Base-by-base conservation (phyloP, 208 protist genomes). In the Phytomonas sp. region DNA sequence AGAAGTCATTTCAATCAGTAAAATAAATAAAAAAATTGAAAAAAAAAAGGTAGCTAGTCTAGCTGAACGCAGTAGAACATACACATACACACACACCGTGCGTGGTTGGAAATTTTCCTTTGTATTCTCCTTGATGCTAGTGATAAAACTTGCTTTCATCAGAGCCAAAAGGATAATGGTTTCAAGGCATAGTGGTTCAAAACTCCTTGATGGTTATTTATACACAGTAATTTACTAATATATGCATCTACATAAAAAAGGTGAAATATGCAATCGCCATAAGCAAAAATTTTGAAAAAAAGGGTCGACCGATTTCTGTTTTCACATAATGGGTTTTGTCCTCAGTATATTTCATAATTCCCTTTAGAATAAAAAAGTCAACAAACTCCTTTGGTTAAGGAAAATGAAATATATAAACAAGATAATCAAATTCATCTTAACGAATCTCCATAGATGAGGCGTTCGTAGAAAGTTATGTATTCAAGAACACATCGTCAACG, bases 11-110 rank as follows among this genome's bases (percentile, higher is more conserved):
- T 31, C 15, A 0, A 43, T 5, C 30, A 67, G 30, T 59, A 53
- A 63, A 30, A 26, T 32, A 66, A 32, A 67, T 59, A 70, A 56
- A 34, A 17, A n/a, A 32, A 30, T 11, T 62, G 30, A 77, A 32
- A 64, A 30, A 30, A 64, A 62, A 6, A 26, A 36, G n/a, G n/a
- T 46, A 23, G 13, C 36, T 60, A 5, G 23, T n/a, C 33, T 20
- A 23, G 3, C 11, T 5, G 5, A 60, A 65, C 6, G 6, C 37
- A 20, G 0, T 65, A 17, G 0, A 20, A 65, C 61, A 64, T 2
- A 34, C 31, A 65, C 61, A 65, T 4, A 53, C 0, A 26, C 61
- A 65, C 33, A 53, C 23, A 65, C 60, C 5, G 5, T 36, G 29
- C 28, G 59, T 5, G 4, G 3, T 61, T 29, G 59, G 3, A 30